A percentile compares a stretch with the other conserved stretches of the same genome.
Conservation (phyloP, 2,329 filamentous ascomycete species). For the Pezicula rhizophila region DNA sequence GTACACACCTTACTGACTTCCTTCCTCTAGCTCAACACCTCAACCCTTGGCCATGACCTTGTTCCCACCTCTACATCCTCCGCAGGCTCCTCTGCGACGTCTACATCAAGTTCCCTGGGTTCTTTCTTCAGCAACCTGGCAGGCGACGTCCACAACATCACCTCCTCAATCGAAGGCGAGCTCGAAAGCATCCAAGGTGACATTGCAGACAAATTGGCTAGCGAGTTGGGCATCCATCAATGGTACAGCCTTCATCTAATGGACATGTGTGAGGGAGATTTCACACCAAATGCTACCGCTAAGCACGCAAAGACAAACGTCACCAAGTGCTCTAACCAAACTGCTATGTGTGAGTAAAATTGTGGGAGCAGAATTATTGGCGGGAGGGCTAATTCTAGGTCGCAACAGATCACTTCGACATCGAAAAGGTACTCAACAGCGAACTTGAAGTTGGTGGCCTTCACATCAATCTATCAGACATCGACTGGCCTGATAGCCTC, state of each 20-base stretch:
- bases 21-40: constrained; percentile 46
- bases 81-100: constrained; percentile 12
- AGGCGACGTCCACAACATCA: constrained; percentile 31
- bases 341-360: constrained; percentile 38
- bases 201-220: constrained; percentile 33
- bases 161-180: constrained; percentile 18
- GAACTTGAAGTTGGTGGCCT: constrained; percentile 37
- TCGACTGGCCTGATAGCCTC: constrained; percentile 51
- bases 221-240: constrained; percentile 47
- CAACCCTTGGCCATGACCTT: constrained; percentile 39
- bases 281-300: constrained; percentile 27
- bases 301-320: constrained; percentile 42
- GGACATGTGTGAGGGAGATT: constrained; percentile 48
- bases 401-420: constrained; percentile 42
- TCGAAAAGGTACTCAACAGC: constrained; percentile 40
- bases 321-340: constrained; percentile 46
- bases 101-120: constrained; percentile 21
- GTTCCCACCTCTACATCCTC: constrained; percentile 13
- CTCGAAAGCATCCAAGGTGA: constrained; percentile 32
- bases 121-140: constrained; percentile 28
- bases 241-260: constrained; percentile 58
- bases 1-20: not conserved
- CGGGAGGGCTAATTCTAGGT: not conserved
- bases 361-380: not conserved
- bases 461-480: constrained; percentile 40